phyloP scores from a whole-genome alignment of 1,139 yeast genomes.

The Yamadazyma songkhlaensis region DNA sequence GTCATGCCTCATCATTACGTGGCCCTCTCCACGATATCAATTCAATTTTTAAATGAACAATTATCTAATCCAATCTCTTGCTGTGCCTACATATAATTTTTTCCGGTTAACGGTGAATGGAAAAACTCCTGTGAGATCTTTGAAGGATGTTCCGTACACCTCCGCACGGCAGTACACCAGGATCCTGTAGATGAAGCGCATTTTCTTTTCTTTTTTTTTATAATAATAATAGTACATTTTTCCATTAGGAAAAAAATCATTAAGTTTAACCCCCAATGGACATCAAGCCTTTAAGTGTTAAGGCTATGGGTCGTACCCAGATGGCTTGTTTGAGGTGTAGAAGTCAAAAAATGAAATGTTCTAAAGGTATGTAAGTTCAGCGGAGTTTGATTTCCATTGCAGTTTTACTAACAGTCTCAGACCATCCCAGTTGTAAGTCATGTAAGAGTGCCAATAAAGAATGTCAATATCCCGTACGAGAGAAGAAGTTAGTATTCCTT shows the following conservation, averaged over 20 bases:
- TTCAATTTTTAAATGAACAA: conserved; percentile 7
- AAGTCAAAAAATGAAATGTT: conserved; percentile 14
- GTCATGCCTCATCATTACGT: conserved; percentile 19
- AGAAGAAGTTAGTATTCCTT: conserved; percentile 12
- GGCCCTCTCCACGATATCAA: conserved; percentile 13
- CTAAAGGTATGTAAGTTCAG: conserved; percentile 12
- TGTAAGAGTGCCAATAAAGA: conserved; percentile 11
- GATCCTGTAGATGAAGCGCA: too few relatives aligned
- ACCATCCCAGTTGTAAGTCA: conserved; percentile 12
- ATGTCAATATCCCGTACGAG: conserved; percentile 14
- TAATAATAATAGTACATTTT: too few relatives aligned
- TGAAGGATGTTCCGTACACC: too few relatives aligned
- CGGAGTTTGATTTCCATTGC: neutral
- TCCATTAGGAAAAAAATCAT: too few relatives aligned
- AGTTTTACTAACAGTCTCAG: conserved; percentile 5
- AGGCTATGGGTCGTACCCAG: conserved; percentile 14
- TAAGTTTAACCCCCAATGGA: conserved; percentile 4
- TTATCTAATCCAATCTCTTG: neutral
- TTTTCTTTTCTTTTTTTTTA: too few relatives aligned
- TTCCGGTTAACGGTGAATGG: neutral
- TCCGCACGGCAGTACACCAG: too few relatives aligned
- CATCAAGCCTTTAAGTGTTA: conserved; percentile 14
- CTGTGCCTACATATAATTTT: too few relatives aligned
- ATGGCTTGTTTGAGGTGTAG: conserved; percentile 15
- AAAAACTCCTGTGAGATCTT: neutral